These are phyloP conservation scores for Penicillium cinerascens DNA, from an alignment of 495 filamentous ascomycete species.

Conservation along the genomic window DNA sequence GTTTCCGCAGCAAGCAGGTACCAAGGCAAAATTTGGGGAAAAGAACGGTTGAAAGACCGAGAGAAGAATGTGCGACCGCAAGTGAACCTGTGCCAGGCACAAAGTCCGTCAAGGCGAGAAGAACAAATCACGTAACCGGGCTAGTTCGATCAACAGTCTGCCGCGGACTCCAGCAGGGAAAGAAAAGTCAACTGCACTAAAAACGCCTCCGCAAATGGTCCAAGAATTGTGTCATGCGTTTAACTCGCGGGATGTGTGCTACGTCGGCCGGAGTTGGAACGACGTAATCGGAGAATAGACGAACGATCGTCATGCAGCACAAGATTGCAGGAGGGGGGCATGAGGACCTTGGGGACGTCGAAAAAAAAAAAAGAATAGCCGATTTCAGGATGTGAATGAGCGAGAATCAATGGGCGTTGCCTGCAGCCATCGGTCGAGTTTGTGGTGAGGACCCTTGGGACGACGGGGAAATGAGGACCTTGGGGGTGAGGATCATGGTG, in stretches of 20 bases:
- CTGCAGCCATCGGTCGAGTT: neutral
- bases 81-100: conserved; percentile 4
- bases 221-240: conserved; percentile 18
- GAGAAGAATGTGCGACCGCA: conserved; percentile 12
- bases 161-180: neutral
- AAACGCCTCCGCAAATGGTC: conserved; percentile 8
- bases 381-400: neutral
- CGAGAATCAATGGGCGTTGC: neutral
- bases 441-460: conserved; percentile 33
- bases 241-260: neutral
- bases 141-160: neutral
- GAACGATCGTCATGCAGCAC: conserved; percentile 20
- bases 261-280: conserved; percentile 9
- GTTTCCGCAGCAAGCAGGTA: neutral
- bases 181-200: neutral
- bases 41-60: conserved; percentile 2
- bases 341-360: conserved; percentile 27
- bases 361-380: neutral
- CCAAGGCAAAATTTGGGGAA: neutral
- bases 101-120: conserved; percentile 1
- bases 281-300: conserved; percentile 23
- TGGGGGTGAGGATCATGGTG: conserved; percentile 31
- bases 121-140: conserved; percentile 16
- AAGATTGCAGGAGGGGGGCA: neutral
- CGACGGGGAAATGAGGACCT: conserved; percentile 29